These are phyloP conservation scores for Brassica carinata DNA, from an alignment of 345 rosid species.

Conservation along the genomic window DNA sequence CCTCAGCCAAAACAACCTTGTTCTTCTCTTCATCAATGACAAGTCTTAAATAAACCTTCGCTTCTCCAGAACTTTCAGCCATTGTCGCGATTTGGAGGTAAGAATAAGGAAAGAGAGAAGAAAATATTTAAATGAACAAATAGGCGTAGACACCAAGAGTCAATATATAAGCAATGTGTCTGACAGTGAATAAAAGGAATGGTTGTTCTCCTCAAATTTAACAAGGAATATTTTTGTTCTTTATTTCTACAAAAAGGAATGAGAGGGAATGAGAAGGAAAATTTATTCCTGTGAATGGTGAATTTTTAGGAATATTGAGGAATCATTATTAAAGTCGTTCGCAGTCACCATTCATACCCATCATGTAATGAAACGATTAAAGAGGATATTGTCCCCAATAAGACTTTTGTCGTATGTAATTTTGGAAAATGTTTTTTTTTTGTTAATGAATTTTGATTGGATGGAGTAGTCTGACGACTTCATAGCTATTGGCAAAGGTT, in stretches of 20 bases:
- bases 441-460: constrained; percentile 2
- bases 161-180: too few species aligned
- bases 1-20: background rate
- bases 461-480: constrained; percentile 7
- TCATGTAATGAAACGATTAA: too few species aligned
- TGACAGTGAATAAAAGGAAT: too few species aligned
- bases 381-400: background rate
- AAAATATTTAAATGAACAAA: background rate
- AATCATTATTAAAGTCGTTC: too few species aligned
- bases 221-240: too few species aligned
- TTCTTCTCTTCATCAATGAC: background rate
- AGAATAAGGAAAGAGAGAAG: background rate
- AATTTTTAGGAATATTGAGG: too few species aligned
- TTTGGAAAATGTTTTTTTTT: background rate
- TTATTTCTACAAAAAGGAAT: too few species aligned
- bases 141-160: background rate
- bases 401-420: background rate
- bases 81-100: background rate
- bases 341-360: too few species aligned
- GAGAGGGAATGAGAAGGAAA: too few species aligned
- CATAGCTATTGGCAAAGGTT: background rate
- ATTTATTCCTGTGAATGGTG: too few species aligned
- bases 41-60: background rate
- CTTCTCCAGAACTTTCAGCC: background rate
- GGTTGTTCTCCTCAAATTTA: too few species aligned